Base-by-base conservation (phyloP, 2,329 filamentous ascomycete species). In the Didymella glomerata region DNA sequence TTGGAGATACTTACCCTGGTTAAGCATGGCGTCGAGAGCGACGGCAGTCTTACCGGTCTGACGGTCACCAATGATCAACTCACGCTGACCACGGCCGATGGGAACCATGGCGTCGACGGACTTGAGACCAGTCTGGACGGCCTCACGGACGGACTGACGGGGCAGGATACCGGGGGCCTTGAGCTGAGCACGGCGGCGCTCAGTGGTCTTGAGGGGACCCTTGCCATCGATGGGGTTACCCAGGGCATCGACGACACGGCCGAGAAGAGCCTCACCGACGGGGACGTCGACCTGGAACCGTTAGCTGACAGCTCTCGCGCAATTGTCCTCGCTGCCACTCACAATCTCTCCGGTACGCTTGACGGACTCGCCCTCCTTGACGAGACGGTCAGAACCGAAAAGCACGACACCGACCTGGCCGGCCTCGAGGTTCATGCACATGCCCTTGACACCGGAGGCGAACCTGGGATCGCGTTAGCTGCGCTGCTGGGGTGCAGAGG, bases 361-460 rank as follows among this genome's bases (percentile, higher is more conserved):
- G 84, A 99, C 95, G 71, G 91, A 94, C 88, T 99, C 94, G 80
- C 95, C 95, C 85, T 99, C 95, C 88, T 92, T 95, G 89, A 99
- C 95, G 77, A 97, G 88, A 93, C 95, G 93, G 86, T 99, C 95
- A 79, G 95, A 98, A 90, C 95, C 95, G 88, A 99, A 99, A 79
- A 99, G 88, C 88, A 99, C 95, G 78, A 99, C 93, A 97, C 95
- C 95, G 85, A 99, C 95, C 85, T 98, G 95, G 82, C 95, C 95
- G 83, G 95, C 95, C 86, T 99, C 95, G 84, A 99, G 90, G 91
- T 99, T 99, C 94, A 99, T 98, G 92, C 94, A 98, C 95, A 99
- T 99, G 83, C 95, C 95, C 90, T 98, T 98, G 84, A 98, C 95
- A 83, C 95, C 95, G 71, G 95, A 99, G 78, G 95, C 92, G 86